Base-by-base conservation (phyloP, 192 early-diverging fungal species). In the Backusella westeae region DNA sequence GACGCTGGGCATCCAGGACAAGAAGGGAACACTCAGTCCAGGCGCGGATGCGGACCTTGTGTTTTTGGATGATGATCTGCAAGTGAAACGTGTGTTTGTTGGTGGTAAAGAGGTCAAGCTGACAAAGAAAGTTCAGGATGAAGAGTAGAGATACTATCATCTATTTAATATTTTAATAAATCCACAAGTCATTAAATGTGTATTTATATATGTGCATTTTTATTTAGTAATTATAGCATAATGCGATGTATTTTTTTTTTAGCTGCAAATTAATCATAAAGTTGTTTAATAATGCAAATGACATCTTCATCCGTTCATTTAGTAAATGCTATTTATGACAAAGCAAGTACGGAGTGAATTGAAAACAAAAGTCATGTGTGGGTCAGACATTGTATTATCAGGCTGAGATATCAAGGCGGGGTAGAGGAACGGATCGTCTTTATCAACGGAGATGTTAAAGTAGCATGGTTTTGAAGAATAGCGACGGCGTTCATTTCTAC, bases 11-110 rank as follows among this genome's bases (percentile, higher is more conserved):
- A 93, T 96, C 42, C 78, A 89, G 21, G 76, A 90, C 72, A 77
- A 82, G 32, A 96, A 94, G 80, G 94, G 94, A 36, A 91, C 90
- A 12, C 82, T 95, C 71, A 83, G 85, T 52, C 79, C 86, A 34
- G 92, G 91, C 46, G 92, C 90, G 5, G 94, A 95, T 81, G 94
- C 93, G 0, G 93, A 94, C 78, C 78, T 95, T 19, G 82, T 94
- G 4, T 84, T 95, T 46, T 84, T 95, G 75, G 88, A 91, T 74
- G 90, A 88, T 66, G 86, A 91, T 59, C 69, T 93, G 21, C 77
- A 80, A 71, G 88, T 94, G n/a, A 84, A 89, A 74, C 86, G 87
- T 19, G 86, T 92, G n/a, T 93, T 93, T 86, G 85, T 93, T 41
- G 87, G 85, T 42, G 93, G 93, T 23, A 79, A 87, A 69, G 90